phyloP scores from a whole-genome alignment of 768 basidiomycete species.

The Tremella mesenterica region DNA sequence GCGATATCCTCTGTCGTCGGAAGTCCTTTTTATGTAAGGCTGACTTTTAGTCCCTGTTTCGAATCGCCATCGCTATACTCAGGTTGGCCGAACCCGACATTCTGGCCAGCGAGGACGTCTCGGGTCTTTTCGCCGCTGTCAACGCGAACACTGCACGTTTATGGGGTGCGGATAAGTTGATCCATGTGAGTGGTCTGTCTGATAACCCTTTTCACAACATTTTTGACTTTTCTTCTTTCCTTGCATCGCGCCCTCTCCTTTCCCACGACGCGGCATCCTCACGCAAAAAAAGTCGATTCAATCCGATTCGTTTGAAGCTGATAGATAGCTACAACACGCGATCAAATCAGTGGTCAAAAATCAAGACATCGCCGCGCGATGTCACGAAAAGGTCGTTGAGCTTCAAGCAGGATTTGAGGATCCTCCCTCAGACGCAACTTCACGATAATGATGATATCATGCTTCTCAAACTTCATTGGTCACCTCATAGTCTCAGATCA shows the following conservation, averaged over 20 bases:
- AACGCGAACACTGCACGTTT: conserved; percentile 83
- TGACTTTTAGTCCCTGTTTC: conserved; percentile 42
- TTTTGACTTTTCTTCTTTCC: too few relatives aligned
- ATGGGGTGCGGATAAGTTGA: conserved; percentile 84
- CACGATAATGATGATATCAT: too few relatives aligned
- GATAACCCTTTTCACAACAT: not conserved
- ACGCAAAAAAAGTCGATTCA: too few relatives aligned
- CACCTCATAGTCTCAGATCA: too few relatives aligned
- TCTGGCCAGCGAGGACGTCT: conserved; percentile 70
- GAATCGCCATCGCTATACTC: conserved; percentile 79
- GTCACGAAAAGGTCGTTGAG: too few relatives aligned
- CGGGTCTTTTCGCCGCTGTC: conserved; percentile 79
- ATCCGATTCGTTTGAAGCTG: too few relatives aligned
- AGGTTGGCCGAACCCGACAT: conserved; percentile 76
- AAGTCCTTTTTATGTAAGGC: not conserved
- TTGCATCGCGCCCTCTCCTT: not conserved
- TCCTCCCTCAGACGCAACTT: too few relatives aligned
- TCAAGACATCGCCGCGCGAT: not conserved
- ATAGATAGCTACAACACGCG: not conserved
- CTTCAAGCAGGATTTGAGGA: too few relatives aligned
- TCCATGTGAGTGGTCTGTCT: conserved; percentile 56
- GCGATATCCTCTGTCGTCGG: not conserved
- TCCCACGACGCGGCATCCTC: not conserved
- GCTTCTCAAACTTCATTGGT: too few relatives aligned
- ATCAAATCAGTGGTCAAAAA: not conserved